phyloP scores from a whole-genome alignment of 306 rosid genomes.

The Vicia sativa region DNA sequence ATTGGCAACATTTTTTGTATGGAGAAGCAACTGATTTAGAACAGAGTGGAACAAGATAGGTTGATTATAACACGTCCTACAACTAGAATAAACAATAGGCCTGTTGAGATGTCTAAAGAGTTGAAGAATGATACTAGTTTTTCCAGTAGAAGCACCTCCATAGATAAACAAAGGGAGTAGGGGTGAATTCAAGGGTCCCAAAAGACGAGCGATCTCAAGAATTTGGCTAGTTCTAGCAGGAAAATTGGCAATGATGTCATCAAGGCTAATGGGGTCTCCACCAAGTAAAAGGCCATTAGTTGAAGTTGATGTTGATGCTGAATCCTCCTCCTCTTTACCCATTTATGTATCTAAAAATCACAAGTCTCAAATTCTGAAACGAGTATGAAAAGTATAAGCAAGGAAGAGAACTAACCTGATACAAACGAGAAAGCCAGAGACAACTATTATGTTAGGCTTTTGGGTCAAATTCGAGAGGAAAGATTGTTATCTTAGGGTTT shows the following conservation, averaged over 20 bases:
- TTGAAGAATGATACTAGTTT: conserved; percentile 73
- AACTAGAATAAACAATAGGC: conserved; percentile 85
- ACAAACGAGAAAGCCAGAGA: no score
- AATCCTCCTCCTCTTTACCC: conserved; percentile 70
- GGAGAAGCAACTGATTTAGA: conserved; percentile 74
- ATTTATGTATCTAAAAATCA: conserved; percentile 39
- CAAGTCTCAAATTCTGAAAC: conserved; percentile 1
- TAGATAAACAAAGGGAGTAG: conserved; percentile 78
- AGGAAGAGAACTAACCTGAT: no score
- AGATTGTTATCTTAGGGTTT: no score
- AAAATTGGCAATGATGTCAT: conserved; percentile 64
- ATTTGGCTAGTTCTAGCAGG: conserved; percentile 73
- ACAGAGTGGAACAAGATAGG: conserved; percentile 80
- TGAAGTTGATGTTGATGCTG: conserved; percentile 43
- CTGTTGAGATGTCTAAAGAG: conserved; percentile 73
- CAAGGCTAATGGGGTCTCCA: conserved; percentile 63
- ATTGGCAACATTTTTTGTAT: conserved; percentile 65
- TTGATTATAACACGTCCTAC: conserved; percentile 75
- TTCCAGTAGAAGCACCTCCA: conserved; percentile 81
- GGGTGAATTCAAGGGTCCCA: conserved; percentile 81
- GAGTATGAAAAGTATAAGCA: no score
- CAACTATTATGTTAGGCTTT: no score
- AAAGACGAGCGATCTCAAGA: conserved; percentile 58
- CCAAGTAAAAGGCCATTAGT: conserved; percentile 70
- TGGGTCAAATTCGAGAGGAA: no score